Base-by-base conservation (phyloP, 441 rosid species). In the Aquilaria agallochum region DNA sequence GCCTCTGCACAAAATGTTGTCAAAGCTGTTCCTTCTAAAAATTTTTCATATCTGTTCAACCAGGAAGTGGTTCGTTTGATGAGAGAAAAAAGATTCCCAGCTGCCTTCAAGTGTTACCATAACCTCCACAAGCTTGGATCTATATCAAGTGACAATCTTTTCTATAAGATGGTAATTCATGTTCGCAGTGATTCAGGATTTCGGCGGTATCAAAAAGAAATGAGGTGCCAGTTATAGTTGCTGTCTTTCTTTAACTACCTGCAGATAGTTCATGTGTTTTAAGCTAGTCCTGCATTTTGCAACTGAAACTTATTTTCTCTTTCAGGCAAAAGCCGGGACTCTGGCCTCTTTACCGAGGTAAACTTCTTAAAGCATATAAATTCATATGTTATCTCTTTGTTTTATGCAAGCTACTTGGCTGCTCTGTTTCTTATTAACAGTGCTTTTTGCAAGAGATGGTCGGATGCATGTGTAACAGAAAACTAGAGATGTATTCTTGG, bases 291-390 rank as follows among this genome's bases (percentile, higher is more conserved):
- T 65, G 64, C 56, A 63, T 55, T 66, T 9, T 33, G 42, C 42
- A 36, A 36, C 5, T 36, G 42, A 36, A 36, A 36, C 42, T 36
- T 5, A 36, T 36, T 36, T 36, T 36, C 42, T 80, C 58, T 70
- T 80, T 78, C 75, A 91, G 99, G 87, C 46, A 71, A 76, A 88
- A 79, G 55, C 96, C 85, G 9, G 87, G 84, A 65, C 64, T 95
- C 72, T 95, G 99, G 99, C 99, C 99, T 55, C 75, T 95, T 54
- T 95, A 95, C 82, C 94, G 99, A 87, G 99, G 97, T 91, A 86
- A 71, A 58, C 20, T n/a, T 55, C 40, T 51, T 56, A 59, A 36
- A 5, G 5, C 31, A 34, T 45, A 11, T 14, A 40, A 44, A 49
- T 34, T 56, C 51, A 40, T 12, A 10, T 31, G 27, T 56, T 49